Evolutionary conservation across 2,329 filamentous ascomycete species (phyloP), one percentile per base, ranked within the genome.

Genomic region (Metarhizium anisopliae): DNA sequence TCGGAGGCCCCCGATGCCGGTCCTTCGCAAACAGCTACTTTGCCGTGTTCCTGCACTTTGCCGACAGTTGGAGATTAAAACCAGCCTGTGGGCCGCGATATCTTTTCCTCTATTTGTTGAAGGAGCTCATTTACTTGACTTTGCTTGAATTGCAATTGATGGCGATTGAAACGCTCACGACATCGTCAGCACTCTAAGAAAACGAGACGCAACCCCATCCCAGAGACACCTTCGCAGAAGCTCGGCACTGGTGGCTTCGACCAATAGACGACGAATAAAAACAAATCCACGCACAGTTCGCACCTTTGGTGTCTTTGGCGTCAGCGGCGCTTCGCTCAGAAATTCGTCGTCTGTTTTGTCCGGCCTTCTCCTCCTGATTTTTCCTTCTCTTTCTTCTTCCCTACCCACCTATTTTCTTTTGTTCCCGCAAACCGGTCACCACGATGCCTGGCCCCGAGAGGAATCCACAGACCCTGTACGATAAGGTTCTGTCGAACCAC

Each of bases 401-500:
- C 35, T 25, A 47, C 32, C 36, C 52, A 2, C 50, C 38, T 36
- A 47, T 45, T 47, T 47, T 45, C 43, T 13, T 38, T 18, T 36
- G 25, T 16, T 11, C 38, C 7, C n/a, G 7, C 16, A 7, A 40
- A 51, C 14, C 6, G 38, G 4, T 25, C 32, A 13, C 66, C 78
- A 84, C 71, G 65, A 57, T 95, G 90, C 90, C 90, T 69, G 82
- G 79, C 68, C 83, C 82, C 64, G 84, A 87, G 63, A 78, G 79
- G 71, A 81, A 79, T 61, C 90, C 89, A 55, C 86, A 86, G 74
- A 96, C 92, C 65, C 81, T 96, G 68, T 97, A 97, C 77, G 93
- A 97, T 81, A 97, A 97, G 85, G 92, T 97, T 74, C 87, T 97
- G 67, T 84, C 90, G 66, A 87, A 87, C 76, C 94, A 99, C 73